Evolutionary conservation across 2,329 filamentous ascomycete genomes (phyloP).

Genomic region (Clarireedia sp.): DNA sequence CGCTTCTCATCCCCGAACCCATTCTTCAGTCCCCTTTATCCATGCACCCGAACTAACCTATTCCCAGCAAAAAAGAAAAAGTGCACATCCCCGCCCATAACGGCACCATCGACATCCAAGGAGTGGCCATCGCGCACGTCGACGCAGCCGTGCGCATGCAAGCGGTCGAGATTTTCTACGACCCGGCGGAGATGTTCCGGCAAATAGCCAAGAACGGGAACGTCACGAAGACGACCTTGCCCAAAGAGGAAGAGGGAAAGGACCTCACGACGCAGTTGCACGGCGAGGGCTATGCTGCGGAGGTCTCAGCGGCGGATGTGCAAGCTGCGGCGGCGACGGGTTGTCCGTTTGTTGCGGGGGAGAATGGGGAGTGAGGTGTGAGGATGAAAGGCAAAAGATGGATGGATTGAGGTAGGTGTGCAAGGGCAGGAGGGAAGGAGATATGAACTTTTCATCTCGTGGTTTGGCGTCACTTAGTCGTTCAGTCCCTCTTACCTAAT

Average conservation of each 20-base stretch:
- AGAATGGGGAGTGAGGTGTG: not conserved
- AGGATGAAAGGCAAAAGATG: not conserved
- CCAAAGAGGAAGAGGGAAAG: not conserved
- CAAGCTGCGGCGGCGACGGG: not conserved
- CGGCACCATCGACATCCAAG: conserved; percentile 53
- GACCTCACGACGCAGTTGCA: conserved; percentile 16
- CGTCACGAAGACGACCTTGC: conserved; percentile 10
- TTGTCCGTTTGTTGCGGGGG: conserved; percentile 4
- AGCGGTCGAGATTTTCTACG: conserved; percentile 56
- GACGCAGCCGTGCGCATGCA: conserved; percentile 52
- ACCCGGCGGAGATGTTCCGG: conserved; percentile 58
- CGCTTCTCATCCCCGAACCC: not conserved
- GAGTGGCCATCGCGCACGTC: conserved; percentile 53
- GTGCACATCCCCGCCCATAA: conserved; percentile 54
- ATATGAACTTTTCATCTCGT: too few relatives aligned
- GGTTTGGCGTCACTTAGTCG: too few relatives aligned
- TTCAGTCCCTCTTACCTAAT: too few relatives aligned
- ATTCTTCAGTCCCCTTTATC: not conserved
- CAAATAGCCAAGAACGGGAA: conserved; percentile 47
- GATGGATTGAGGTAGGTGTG: not conserved
- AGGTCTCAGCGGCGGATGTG: not conserved
- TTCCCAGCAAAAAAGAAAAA: conserved; percentile 51
- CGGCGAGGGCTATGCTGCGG: conserved; percentile 9
- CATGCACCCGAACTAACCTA: conserved; percentile 5
- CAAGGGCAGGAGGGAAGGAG: not conserved